These are phyloP conservation scores for Penicillium desertorum DNA, from an alignment of 495 filamentous ascomycete species.

Conservation along the genomic window DNA sequence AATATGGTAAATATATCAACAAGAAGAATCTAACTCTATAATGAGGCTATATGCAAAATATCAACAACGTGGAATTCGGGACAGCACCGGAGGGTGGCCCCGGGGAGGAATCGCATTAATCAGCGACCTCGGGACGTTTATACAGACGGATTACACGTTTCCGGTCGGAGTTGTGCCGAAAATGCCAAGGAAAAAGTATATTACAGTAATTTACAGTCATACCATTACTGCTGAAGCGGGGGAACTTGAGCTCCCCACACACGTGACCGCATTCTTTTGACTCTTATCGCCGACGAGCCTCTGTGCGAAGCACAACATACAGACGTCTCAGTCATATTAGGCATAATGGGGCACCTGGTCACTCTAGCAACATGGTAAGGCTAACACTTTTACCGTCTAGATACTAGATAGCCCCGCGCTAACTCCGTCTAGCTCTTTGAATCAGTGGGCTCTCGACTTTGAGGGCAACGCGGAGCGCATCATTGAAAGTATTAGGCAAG, in stretches of 20 bases:
- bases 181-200: neutral
- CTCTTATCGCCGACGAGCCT: slow-evolving; percentile 7
- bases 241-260: slow-evolving; percentile 38
- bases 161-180: slow-evolving; percentile 21
- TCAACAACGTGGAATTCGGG: neutral
- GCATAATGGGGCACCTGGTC: slow-evolving; percentile 42
- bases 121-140: slow-evolving; percentile 17
- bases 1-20: neutral
- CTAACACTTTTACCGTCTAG: neutral
- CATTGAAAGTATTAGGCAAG: slow-evolving; percentile 67
- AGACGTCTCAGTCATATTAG: neutral
- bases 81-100: neutral
- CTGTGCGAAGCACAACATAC: neutral
- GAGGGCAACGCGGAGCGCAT: slow-evolving; percentile 76
- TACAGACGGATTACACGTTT: slow-evolving; percentile 18
- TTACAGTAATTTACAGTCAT: slow-evolving; percentile 20
- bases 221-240: slow-evolving; percentile 25
- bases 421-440: slow-evolving; percentile 36
- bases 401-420: slow-evolving; percentile 8
- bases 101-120: slow-evolving; percentile 24
- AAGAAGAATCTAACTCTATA: neutral
- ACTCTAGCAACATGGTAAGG: slow-evolving; percentile 44
- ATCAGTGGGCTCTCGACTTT: slow-evolving; percentile 71
- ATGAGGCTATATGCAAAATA: neutral
- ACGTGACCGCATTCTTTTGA: slow-evolving; percentile 35